Conservation (phyloP, 2,329 filamentous ascomycete species). For the Hymenoscyphus occultus region DNA sequence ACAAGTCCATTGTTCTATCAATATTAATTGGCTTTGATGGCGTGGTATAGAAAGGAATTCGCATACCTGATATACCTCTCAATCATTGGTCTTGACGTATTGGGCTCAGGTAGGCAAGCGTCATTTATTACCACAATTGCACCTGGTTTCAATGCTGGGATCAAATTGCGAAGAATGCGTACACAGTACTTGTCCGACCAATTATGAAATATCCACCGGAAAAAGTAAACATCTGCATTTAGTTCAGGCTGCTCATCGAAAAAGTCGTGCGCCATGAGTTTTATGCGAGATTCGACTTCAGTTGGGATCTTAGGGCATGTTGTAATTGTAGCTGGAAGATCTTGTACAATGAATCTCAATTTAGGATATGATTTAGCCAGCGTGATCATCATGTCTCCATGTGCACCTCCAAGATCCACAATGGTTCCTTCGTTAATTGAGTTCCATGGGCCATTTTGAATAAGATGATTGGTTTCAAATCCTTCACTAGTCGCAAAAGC, state of each 20-base stretch:
- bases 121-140: background rate
- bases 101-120: background rate
- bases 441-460: background rate
- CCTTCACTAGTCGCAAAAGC: background rate
- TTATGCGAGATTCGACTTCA: conserved; percentile 10
- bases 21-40: background rate
- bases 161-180: conserved; percentile 13
- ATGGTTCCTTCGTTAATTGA: background rate
- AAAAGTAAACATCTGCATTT: conserved; percentile 36
- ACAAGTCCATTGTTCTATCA: background rate
- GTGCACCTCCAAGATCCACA: conserved; percentile 29
- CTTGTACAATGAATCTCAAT: conserved; percentile 31
- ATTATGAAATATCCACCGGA: conserved; percentile 30
- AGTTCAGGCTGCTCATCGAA: conserved; percentile 39
- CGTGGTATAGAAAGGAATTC: background rate
- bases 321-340: conserved; percentile 11
- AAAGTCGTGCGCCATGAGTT: conserved; percentile 37
- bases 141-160: conserved; percentile 3
- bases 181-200: conserved; percentile 38
- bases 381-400: conserved; percentile 28
- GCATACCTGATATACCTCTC: background rate
- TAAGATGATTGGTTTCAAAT: background rate
- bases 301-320: background rate
- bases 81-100: too few relatives aligned
- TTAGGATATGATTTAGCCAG: conserved; percentile 27